Base-by-base conservation (phyloP, 140 eudicot species). In the Bidens hawaiensis region DNA sequence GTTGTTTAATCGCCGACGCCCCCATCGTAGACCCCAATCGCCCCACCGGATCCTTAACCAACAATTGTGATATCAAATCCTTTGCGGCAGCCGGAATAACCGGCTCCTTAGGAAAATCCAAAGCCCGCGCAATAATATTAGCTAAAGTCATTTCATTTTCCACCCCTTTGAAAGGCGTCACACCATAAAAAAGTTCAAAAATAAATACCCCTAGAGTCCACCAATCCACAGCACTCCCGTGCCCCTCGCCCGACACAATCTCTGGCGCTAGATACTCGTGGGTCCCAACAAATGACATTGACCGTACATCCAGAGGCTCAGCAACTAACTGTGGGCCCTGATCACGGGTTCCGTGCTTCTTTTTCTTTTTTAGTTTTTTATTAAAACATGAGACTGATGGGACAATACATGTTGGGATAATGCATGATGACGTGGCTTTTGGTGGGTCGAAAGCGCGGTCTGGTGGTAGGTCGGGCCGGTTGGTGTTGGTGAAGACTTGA, bases 191-290 rank as follows among this genome's bases (percentile, higher is more conserved):
- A 6, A 91, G 41, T 53, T 91, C 98, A 64, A 80, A 91, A 3
- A 91, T 79, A 60, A 91, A 91, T 2, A 91, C 65, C 62, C 98
- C 98, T 27, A 91, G 41, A 6, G 98, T 91, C 98, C 98, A 91
- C 98, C 98, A 91, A 67, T 91, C 98, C 13, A 91, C 98, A 17
- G 96, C 89, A 43, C 96, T 91, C 2, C 98, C 98, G 45, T 91
- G 98, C 0, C 98, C 98, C 75, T 91, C 98, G 0, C 96, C 95
- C 9, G 96, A 91, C 1, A 91, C 96, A 17, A 91, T 91, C 85
- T 91, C 98, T 38, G 98, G 98, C 4, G 98, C 87, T 41, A 91
- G 40, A 50, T 91, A 91, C 79, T 91, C 98, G 62, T 91, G 98
- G 27, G 98, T 91, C 78, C 98, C 98, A 1, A 91, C 98, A 40